Evolutionary conservation across 345 rosid species (phyloP).

Genomic region (Arabidopsis arenosa): DNA sequence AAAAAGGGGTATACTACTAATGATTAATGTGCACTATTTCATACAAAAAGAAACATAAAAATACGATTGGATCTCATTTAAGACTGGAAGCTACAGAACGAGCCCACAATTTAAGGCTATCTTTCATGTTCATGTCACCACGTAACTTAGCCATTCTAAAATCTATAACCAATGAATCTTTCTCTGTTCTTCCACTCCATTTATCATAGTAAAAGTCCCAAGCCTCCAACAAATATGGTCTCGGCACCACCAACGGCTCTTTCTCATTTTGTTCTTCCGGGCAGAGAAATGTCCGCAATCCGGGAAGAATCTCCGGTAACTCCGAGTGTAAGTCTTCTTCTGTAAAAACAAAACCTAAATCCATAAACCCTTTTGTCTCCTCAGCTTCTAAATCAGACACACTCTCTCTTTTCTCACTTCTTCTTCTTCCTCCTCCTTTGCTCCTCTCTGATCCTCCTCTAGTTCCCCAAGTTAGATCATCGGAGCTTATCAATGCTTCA

Average conservation of each 20-base stretch:
- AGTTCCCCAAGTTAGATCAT: slow-evolving; percentile 3
- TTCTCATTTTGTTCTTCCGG: slow-evolving; percentile 36
- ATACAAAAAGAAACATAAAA: not conserved
- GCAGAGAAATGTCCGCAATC: slow-evolving; percentile 59
- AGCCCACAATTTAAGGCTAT: slow-evolving; percentile 78
- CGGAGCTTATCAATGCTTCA: slow-evolving; percentile 22
- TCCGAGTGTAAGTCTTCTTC: slow-evolving; percentile 73
- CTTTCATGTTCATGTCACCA: slow-evolving; percentile 65
- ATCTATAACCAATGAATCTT: slow-evolving; percentile 56
- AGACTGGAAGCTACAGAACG: slow-evolving; percentile 77
- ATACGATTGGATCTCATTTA: slow-evolving; percentile 41
- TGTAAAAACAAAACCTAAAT: slow-evolving; percentile 87
- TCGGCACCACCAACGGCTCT: slow-evolving; percentile 41
- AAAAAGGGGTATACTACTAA: not conserved
- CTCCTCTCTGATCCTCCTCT: slow-evolving; percentile 22
- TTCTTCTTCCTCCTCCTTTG: slow-evolving; percentile 37
- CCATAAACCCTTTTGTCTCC: slow-evolving; percentile 87
- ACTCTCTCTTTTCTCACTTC: slow-evolving; percentile 56
- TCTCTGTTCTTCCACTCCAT: slow-evolving; percentile 45
- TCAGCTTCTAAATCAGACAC: slow-evolving; percentile 72
- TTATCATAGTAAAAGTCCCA: slow-evolving; percentile 55
- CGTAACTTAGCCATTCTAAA: slow-evolving; percentile 61
- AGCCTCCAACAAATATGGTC: slow-evolving; percentile 90
- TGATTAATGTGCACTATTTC: not conserved
- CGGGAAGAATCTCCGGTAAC: slow-evolving; percentile 78